phyloP scores from a whole-genome alignment of 1,284 basidiomycete genomes.

The Heterobasidion annosum region DNA sequence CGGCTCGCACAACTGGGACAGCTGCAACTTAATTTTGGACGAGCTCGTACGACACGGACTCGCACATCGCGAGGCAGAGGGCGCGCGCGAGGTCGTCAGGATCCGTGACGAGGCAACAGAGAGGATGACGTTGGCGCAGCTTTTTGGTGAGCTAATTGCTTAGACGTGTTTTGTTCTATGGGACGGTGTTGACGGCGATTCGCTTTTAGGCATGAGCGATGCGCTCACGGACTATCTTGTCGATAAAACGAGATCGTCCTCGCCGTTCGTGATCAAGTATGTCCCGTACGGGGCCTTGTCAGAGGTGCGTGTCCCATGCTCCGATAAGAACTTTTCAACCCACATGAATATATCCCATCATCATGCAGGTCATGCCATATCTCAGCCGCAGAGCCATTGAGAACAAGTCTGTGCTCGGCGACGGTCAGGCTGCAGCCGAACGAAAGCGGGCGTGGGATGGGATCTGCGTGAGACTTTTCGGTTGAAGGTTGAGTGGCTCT shows the following conservation, averaged over 20 bases:
- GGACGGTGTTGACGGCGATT: neutral
- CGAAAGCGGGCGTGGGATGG: constrained; percentile 27
- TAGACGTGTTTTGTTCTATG: neutral
- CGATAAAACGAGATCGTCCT: constrained; percentile 39
- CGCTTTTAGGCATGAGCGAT: constrained; percentile 26
- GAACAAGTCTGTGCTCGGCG: constrained; percentile 58
- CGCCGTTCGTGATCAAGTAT: constrained; percentile 79
- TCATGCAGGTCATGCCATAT: constrained; percentile 51
- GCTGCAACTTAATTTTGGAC: constrained; percentile 51
- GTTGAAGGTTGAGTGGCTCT: constrained; percentile 8
- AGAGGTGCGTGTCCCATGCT: constrained; percentile 36
- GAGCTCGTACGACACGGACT: constrained; percentile 53
- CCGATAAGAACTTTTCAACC: neutral
- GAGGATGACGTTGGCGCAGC: constrained; percentile 71
- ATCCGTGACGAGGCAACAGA: constrained; percentile 52
- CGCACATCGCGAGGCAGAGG: constrained; percentile 23
- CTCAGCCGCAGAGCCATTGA: constrained; percentile 57
- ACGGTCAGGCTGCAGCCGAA: constrained; percentile 45
- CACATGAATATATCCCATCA: constrained; percentile 1
- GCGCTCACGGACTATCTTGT: constrained; percentile 69
- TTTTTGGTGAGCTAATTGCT: constrained; percentile 55
- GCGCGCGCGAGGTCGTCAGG: constrained; percentile 21
- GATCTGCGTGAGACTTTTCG: constrained; percentile 27
- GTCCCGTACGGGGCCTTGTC: constrained; percentile 72
- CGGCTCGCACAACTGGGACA: constrained; percentile 80